phyloP scores from a whole-genome alignment of 768 basidiomycete species.

The Pholiota conissans region DNA sequence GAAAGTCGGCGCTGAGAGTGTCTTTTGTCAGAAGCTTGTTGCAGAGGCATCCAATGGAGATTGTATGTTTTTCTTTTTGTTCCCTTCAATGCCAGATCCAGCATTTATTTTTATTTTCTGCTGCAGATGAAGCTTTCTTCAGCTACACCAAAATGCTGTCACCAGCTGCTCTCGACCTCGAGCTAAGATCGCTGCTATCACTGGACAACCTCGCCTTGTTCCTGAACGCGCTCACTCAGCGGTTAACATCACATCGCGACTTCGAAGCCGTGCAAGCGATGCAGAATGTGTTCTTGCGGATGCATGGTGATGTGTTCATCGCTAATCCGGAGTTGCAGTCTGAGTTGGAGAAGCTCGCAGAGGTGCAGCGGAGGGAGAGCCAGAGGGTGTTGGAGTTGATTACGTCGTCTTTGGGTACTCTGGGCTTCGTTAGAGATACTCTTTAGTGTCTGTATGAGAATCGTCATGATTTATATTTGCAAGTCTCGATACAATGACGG shows the following conservation, averaged over 20 bases:
- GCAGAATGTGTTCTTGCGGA: constrained; percentile 78
- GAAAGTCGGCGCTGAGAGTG: constrained; percentile 55
- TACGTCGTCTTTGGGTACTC: constrained; percentile 69
- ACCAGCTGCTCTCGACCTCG: constrained; percentile 89
- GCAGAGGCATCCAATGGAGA: constrained; percentile 56
- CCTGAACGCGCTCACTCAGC: constrained; percentile 68
- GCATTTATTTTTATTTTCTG: not conserved
- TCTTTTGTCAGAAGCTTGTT: constrained; percentile 67
- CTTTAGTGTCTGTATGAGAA: constrained; percentile 32
- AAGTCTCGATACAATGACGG: not conserved
- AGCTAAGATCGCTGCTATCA: constrained; percentile 76
- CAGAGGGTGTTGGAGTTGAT: constrained; percentile 75
- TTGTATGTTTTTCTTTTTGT: constrained; percentile 53
- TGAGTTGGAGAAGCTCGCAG: constrained; percentile 57
- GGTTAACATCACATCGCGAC: constrained; percentile 79
- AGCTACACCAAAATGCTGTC: constrained; percentile 81
- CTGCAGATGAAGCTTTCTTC: constrained; percentile 87
- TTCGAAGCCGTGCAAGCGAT: constrained; percentile 95
- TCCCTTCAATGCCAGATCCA: not conserved
- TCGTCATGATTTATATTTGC: not conserved
- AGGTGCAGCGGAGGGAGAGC: constrained; percentile 76
- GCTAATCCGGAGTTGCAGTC: constrained; percentile 63
- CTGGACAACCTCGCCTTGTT: constrained; percentile 67
- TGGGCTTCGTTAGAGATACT: constrained; percentile 74
- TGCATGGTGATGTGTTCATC: constrained; percentile 82